Conservation (phyloP, 2,329 filamentous ascomycete genomes). For the Dactylellina sp. region DNA sequence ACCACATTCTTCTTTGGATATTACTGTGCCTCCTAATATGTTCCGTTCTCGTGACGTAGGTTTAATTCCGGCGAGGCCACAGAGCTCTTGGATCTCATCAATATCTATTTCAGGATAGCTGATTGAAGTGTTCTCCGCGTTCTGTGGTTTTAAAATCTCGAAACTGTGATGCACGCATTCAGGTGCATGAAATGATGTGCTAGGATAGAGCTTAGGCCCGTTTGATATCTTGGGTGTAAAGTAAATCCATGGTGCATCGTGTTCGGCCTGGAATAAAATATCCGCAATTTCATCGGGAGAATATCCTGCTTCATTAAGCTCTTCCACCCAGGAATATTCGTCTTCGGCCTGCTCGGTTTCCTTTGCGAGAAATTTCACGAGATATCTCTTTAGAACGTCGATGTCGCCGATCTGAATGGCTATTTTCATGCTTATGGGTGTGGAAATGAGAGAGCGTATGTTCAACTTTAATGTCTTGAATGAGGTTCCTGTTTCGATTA, state of each 20-base stretch:
- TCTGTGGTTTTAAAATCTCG: background rate
- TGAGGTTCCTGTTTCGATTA: too few species aligned
- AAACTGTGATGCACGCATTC: conserved; percentile 14
- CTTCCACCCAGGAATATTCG: conserved; percentile 18
- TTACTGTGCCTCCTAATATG: background rate
- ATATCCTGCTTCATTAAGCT: conserved; percentile 22
- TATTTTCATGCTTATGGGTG: conserved; percentile 2
- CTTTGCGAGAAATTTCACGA: conserved; percentile 2
- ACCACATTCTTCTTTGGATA: conserved; percentile 8
- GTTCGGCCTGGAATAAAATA: conserved; percentile 10
- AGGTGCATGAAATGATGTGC: background rate
- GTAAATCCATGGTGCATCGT: conserved; percentile 34
- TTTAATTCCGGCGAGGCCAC: conserved; percentile 21
- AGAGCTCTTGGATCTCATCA: conserved; percentile 29
- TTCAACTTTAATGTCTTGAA: conserved; percentile 5
- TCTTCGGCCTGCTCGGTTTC: background rate
- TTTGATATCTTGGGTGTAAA: conserved; percentile 4
- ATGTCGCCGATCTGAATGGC: background rate
- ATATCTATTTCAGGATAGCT: background rate
- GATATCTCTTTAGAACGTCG: background rate
- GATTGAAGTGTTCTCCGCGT: background rate
- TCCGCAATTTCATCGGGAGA: conserved; percentile 15
- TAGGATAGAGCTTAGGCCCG: background rate
- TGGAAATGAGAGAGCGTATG: background rate
- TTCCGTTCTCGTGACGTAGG: background rate